Percentiles rank a stretch among this genome's conserved stretches.
These are phyloP conservation scores for Filobasidium floriforme DNA, from an alignment of 768 basidiomycete genomes.

Conservation along the genomic window DNA sequence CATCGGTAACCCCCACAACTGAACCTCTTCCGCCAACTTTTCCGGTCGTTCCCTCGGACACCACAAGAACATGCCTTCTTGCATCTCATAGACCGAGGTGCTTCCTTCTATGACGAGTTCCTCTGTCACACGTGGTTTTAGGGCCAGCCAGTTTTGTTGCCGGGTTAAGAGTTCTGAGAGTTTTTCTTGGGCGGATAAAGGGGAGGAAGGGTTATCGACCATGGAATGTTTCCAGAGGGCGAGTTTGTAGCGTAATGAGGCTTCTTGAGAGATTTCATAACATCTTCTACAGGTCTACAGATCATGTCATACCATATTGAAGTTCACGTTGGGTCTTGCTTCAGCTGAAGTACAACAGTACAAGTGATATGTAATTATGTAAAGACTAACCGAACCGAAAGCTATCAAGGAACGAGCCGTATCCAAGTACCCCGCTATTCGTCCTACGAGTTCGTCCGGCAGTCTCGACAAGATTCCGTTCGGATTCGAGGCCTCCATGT, in stretches of 20 bases:
- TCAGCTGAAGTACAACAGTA: too few species aligned
- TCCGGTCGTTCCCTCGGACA: not conserved
- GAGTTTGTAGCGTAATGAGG: not conserved
- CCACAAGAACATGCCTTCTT: not conserved
- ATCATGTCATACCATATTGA: too few species aligned
- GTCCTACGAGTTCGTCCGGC: not conserved
- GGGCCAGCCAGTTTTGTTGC: not conserved
- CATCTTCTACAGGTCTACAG: not conserved
- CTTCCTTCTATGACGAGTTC: not conserved
- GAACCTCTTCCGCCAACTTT: not conserved
- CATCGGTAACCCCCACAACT: not conserved
- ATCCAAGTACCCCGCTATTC: not conserved
- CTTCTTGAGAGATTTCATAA: not conserved
- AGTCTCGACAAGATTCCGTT: not conserved
- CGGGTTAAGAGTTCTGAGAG: not conserved
- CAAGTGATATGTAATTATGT: too few species aligned
- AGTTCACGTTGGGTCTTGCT: too few species aligned
- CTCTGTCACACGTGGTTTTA: not conserved
- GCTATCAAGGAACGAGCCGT: not conserved
- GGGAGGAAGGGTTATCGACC: not conserved
- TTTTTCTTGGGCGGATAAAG: not conserved
- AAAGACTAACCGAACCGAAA: not conserved
- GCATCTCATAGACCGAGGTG: conserved; percentile 1
- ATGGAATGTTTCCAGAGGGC: not conserved
- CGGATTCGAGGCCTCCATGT: too few species aligned